Conservation (phyloP, 371 early-diverging fungal genomes). For the Mortierella sp. region DNA sequence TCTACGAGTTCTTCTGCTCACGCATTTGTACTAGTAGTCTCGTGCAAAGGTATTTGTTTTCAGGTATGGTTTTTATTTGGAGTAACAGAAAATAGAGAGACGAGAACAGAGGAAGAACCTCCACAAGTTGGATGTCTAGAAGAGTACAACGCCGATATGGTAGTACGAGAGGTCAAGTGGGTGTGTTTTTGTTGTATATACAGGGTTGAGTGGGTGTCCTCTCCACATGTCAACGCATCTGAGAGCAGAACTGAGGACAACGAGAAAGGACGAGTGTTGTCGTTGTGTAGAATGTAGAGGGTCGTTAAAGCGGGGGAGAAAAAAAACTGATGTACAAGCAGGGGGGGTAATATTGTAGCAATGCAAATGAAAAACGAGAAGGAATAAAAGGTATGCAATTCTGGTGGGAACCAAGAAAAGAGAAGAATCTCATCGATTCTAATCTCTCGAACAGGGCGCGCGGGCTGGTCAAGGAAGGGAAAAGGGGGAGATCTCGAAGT, state of each 20-base stretch:
- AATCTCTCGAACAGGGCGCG: neutral
- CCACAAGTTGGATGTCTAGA: neutral
- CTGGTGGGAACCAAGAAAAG: neutral
- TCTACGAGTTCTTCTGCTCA: too few species aligned
- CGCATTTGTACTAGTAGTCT: neutral
- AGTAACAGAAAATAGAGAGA: neutral
- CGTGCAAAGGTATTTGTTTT: neutral
- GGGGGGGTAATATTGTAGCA: neutral
- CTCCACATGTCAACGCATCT: slow-evolving; percentile 13
- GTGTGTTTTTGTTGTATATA: slow-evolving; percentile 3
- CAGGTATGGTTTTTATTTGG: neutral
- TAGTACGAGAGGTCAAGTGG: neutral
- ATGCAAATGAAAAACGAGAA: neutral
- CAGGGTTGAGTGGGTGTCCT: neutral
- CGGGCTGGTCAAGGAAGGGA: neutral
- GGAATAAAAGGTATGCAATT: neutral
- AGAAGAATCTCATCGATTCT: neutral
- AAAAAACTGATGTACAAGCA: slow-evolving; percentile 9
- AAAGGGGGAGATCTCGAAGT: neutral
- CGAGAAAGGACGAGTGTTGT: neutral
- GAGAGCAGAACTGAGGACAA: neutral
- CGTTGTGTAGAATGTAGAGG: neutral
- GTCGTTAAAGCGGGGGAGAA: neutral
- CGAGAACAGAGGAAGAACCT: neutral
- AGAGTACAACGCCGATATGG: neutral